Percentiles rank a stretch among this genome's conserved stretches.
phyloP scores from a whole-genome alignment of 164 flowering plant genomes.

The Macadamia integrifolia region DNA sequence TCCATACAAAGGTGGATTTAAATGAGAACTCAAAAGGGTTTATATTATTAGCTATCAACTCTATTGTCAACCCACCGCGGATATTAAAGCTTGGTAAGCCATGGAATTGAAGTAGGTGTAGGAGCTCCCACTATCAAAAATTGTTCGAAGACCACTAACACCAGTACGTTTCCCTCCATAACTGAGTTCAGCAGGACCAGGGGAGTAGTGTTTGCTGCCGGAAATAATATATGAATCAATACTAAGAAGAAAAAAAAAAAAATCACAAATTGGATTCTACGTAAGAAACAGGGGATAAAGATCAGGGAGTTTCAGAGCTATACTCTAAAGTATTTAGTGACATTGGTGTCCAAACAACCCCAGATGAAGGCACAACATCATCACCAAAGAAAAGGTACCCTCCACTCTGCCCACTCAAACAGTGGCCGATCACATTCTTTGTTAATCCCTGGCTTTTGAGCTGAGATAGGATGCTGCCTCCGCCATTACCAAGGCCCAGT shows the following conservation, averaged over 20 bases:
- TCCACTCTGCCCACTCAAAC: slow-evolving; percentile 61
- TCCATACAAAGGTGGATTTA: neutral
- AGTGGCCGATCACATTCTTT: slow-evolving; percentile 77
- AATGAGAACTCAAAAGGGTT: neutral
- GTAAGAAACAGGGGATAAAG: neutral
- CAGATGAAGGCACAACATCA: slow-evolving; percentile 54
- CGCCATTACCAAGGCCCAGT: slow-evolving; percentile 83
- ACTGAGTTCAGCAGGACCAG: slow-evolving; percentile 60
- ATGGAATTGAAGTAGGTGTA: slow-evolving; percentile 62
- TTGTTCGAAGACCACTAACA: slow-evolving; percentile 36
- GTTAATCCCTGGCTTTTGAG: slow-evolving; percentile 52
- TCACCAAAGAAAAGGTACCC: slow-evolving; percentile 87
- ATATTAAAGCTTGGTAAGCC: slow-evolving; percentile 51
- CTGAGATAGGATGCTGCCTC: slow-evolving; percentile 65
- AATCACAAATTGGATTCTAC: neutral
- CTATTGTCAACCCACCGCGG: slow-evolving; percentile 40
- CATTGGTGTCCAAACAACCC: slow-evolving; percentile 71
- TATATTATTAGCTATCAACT: neutral
- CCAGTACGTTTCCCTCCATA: slow-evolving; percentile 49
- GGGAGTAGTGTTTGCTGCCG: slow-evolving; percentile 66
- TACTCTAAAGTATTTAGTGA: slow-evolving; percentile 36
- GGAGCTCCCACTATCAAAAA: slow-evolving; percentile 95
- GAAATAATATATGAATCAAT: neutral
- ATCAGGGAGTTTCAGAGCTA: neutral
- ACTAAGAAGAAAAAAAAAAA: neutral